Conservation (phyloP, 371 early-diverging fungal genomes). For the Funneliformis caledonium region DNA sequence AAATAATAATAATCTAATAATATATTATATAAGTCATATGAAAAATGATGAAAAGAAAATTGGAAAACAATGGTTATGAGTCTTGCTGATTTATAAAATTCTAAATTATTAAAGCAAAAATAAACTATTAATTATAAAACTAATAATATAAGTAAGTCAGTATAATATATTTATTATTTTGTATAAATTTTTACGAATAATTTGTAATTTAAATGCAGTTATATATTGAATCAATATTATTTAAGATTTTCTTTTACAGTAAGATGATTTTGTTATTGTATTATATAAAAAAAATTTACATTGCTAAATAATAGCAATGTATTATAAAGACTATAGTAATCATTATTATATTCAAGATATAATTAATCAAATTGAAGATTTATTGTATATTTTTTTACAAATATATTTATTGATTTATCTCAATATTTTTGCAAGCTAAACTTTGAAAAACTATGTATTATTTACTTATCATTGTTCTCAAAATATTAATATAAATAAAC, state of each 20-base stretch:
- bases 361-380: too few relatives aligned
- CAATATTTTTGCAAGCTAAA: too few relatives aligned
- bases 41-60: not conserved
- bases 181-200: not conserved
- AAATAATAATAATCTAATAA: not conserved
- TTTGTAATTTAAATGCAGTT: not conserved
- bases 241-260: not conserved
- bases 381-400: too few relatives aligned
- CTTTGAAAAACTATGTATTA: too few relatives aligned
- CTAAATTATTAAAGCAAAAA: not conserved
- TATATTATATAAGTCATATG: not conserved
- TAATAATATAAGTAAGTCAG: not conserved
- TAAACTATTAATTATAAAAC: not conserved
- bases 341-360: too few relatives aligned
- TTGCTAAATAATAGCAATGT: not conserved
- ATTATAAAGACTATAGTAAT: too few relatives aligned
- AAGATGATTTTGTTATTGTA: not conserved
- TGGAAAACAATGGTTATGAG: not conserved
- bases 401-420: too few relatives aligned
- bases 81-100: not conserved
- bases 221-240: not conserved
- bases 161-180: not conserved
- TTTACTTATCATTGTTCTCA: too few relatives aligned
- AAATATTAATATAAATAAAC: too few relatives aligned
- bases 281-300: not conserved